phyloP scores from a whole-genome alignment of 2,329 filamentous ascomycete species.

The Aspergillus hortae region DNA sequence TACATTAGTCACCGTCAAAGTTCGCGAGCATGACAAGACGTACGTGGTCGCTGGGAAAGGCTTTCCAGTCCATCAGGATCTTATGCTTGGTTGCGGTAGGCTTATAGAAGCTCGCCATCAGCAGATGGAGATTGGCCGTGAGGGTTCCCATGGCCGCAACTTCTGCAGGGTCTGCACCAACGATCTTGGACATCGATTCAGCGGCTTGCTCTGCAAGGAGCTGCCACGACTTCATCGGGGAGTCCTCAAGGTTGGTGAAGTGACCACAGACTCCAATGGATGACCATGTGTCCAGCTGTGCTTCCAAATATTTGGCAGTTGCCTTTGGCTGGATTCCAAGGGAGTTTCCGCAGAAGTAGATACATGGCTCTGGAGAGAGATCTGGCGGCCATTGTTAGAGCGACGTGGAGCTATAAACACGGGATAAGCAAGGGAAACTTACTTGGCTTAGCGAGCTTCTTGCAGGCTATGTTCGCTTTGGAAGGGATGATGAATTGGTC shows the following conservation, averaged over 20 bases:
- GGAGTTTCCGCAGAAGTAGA: constrained; percentile 88
- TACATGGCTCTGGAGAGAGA: constrained; percentile 39
- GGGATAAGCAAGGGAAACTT: constrained; percentile 3
- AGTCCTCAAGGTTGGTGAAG: constrained; percentile 66
- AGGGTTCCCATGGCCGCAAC: constrained; percentile 84
- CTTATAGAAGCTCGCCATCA: constrained; percentile 78
- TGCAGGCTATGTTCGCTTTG: constrained; percentile 66
- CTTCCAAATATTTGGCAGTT: constrained; percentile 61
- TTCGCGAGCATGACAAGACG: constrained; percentile 19
- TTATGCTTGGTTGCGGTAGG: constrained; percentile 64
- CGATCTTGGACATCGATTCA: constrained; percentile 64
- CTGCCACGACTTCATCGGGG: constrained; percentile 68
- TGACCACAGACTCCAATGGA: constrained; percentile 80
- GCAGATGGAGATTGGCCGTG: constrained; percentile 73
- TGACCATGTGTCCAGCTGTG: constrained; percentile 78
- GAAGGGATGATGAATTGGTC: constrained; percentile 74
- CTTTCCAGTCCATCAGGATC: constrained; percentile 80
- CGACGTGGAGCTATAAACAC: background rate
- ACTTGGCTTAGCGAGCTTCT: constrained; percentile 48
- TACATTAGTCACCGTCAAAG: constrained; percentile 8
- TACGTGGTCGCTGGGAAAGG: constrained; percentile 81
- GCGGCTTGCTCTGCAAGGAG: constrained; percentile 73
- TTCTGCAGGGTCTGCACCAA: constrained; percentile 68
- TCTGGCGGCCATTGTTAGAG: constrained; percentile 17
- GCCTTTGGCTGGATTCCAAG: constrained; percentile 76